phyloP scores from a whole-genome alignment of 352 stramenopile species.

The Phytophthora pistaciae region DNA sequence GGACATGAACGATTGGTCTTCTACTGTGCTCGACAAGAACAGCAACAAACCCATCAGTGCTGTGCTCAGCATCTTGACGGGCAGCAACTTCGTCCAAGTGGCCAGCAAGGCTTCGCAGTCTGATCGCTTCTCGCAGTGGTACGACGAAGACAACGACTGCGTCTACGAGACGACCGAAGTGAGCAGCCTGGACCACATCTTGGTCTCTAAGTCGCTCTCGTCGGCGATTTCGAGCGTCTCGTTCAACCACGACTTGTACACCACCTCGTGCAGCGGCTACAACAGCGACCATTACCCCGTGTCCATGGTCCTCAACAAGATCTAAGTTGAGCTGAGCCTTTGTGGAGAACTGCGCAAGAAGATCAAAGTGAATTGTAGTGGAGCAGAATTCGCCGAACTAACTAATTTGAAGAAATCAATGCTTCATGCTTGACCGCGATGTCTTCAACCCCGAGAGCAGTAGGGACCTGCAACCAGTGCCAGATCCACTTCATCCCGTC shows the following conservation, averaged over 20 bases:
- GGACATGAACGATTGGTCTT: background rate
- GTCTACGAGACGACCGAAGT: slow-evolving; percentile 1
- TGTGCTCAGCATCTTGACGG: background rate
- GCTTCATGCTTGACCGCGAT: background rate
- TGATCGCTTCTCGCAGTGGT: background rate
- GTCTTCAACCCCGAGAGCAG: background rate
- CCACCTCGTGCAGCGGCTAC: background rate
- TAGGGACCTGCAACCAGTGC: background rate
- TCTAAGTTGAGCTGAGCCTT: background rate
- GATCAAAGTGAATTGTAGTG: background rate
- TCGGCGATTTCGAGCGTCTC: background rate
- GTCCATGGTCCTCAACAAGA: background rate
- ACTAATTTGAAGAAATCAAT: background rate
- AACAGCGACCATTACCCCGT: background rate
- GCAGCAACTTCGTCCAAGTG: background rate
- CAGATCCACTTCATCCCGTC: slow-evolving; percentile 2
- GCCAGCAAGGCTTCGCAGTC: background rate
- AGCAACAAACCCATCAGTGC: background rate
- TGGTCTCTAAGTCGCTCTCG: background rate
- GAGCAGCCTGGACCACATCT: background rate
- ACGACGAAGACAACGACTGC: background rate
- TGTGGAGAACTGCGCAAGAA: background rate
- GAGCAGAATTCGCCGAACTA: background rate
- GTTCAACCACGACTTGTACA: slow-evolving; percentile 1
- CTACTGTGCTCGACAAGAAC: background rate